Base-by-base conservation (phyloP, 148 eudicot genomes). In the Agrostemma githago region DNA sequence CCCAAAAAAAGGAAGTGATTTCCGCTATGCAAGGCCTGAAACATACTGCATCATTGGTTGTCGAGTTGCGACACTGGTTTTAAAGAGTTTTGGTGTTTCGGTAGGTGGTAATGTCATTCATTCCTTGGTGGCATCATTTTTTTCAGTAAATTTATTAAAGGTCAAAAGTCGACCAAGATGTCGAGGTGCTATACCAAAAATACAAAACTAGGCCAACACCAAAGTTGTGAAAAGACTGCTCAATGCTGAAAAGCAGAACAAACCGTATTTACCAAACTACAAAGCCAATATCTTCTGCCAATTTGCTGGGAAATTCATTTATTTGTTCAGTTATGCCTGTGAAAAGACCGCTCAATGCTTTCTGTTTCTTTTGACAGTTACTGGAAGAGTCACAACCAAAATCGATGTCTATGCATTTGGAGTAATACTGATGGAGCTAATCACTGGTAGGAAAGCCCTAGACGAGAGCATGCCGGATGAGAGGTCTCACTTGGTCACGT, bases 321-420 rank as follows among this genome's bases (percentile, higher is more conserved):
- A 14, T 53, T 42, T 44, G 71, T 19, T 51, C 9, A 46, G 15
- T 19, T 61, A 19, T 10, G 42, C 11, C 46, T 72, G 20, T 61
- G 67, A 39, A 15, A 51, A 26, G 57, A 72, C 11, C 8, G 2
- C 51, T 57, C 16, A 48, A 67, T 59, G 11, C 63, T 38, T 21
- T 14, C 9, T 76, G 74, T 63, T 77, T 54, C 58, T 63, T 38
- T 38, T 66, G 39, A 51, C 81, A 85, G 88, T 82, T 83, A 86
- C 89, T 2, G 89, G 89, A 42, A 73, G 86, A 80, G 90, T 89
- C 40, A 89, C 94, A 8, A 87, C 94, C 46, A 89, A 89, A 78
- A 85, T 89, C 20, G 94, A 89, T 60, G 91, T 89, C 12, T 89
- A 82, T 57, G 90, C 91, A 16, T 89, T 87, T 65, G 94, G 94